Percentiles rank a stretch among this genome's conserved stretches.
These are phyloP conservation scores for Solidago caesia DNA, from an alignment of 129 eudicot species.

Conservation along the genomic window DNA sequence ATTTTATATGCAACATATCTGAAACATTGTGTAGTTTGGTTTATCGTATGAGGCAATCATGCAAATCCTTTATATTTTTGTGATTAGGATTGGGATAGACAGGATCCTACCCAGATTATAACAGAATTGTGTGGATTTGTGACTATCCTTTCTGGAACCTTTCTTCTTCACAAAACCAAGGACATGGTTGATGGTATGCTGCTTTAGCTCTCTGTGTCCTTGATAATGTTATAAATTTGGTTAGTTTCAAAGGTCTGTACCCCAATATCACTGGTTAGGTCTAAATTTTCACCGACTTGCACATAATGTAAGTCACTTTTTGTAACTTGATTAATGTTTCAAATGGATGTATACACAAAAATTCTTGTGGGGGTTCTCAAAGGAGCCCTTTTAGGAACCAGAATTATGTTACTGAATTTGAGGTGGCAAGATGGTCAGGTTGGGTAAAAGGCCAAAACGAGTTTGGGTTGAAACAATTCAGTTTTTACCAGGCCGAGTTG, in stretches of 20 bases:
- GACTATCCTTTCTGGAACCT: conserved; percentile 95
- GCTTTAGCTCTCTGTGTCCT: conserved; percentile 1
- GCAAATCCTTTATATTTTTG: not conserved
- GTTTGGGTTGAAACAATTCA: no score
- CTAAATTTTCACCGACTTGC: not conserved
- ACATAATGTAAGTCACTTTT: not conserved
- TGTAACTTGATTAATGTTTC: conserved; percentile 3
- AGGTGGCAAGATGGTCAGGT: no score
- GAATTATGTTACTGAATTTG: no score
- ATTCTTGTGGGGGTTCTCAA: not conserved
- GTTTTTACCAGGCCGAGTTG: no score
- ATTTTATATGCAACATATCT: not conserved
- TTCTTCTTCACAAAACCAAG: conserved; percentile 94
- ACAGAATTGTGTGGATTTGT: conserved; percentile 97
- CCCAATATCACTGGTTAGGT: not conserved
- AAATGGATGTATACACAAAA: not conserved
- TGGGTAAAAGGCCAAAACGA: no score
- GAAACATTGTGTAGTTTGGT: not conserved
- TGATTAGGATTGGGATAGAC: conserved; percentile 94
- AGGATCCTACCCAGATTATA: conserved; percentile 80
- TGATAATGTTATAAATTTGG: conserved; percentile 7
- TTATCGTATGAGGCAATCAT: not conserved
- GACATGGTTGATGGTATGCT: conserved; percentile 88
- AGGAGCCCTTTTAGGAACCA: no score
- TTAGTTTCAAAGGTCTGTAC: not conserved